These are phyloP conservation scores for Coprinopsis strossmayeri DNA, from an alignment of 768 basidiomycete genomes.

Conservation along the genomic window DNA sequence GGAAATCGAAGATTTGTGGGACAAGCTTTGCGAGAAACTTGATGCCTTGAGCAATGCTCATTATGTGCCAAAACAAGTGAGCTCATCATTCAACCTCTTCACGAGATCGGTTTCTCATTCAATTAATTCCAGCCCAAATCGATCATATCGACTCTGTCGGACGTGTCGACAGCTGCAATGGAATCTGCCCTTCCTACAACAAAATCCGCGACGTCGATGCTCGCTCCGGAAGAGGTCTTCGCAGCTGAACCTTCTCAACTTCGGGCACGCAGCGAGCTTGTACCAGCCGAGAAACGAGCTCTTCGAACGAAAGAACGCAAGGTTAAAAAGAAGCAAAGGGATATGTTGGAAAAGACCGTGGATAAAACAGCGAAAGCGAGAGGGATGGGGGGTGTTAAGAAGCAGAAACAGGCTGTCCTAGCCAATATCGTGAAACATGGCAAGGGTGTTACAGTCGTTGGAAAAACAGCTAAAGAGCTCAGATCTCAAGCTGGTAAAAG, in stretches of 20 bases:
- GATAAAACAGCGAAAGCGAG: slow-evolving; percentile 56
- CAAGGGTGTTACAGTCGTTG: slow-evolving; percentile 82
- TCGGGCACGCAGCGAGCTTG: slow-evolving; percentile 72
- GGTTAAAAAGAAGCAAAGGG: slow-evolving; percentile 59
- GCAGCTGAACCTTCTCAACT: slow-evolving; percentile 48
- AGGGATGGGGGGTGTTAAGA: slow-evolving; percentile 52
- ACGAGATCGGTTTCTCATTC: slow-evolving; percentile 6
- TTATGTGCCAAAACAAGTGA: slow-evolving; percentile 88
- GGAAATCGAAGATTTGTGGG: slow-evolving; percentile 80
- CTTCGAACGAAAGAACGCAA: slow-evolving; percentile 66
- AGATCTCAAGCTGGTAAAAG: slow-evolving; percentile 25
- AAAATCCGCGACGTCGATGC: slow-evolving; percentile 66
- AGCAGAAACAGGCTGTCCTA: slow-evolving; percentile 80
- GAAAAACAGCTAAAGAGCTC: slow-evolving; percentile 48
- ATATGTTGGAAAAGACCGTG: slow-evolving; percentile 55
- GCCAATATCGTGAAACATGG: slow-evolving; percentile 79
- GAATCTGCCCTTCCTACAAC: slow-evolving; percentile 90
- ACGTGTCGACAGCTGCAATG: slow-evolving; percentile 72
- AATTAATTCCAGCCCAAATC: slow-evolving; percentile 66
- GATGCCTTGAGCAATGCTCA: slow-evolving; percentile 94
- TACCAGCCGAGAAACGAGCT: slow-evolving; percentile 75
- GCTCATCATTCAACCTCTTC: slow-evolving; percentile 18
- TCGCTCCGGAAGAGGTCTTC: slow-evolving; percentile 93
- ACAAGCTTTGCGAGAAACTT: slow-evolving; percentile 76
- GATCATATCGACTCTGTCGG: slow-evolving; percentile 75